Evolutionary conservation across 495 filamentous ascomycete genomes (phyloP).

Genomic region (Melanomma pulvis-pyrius): DNA sequence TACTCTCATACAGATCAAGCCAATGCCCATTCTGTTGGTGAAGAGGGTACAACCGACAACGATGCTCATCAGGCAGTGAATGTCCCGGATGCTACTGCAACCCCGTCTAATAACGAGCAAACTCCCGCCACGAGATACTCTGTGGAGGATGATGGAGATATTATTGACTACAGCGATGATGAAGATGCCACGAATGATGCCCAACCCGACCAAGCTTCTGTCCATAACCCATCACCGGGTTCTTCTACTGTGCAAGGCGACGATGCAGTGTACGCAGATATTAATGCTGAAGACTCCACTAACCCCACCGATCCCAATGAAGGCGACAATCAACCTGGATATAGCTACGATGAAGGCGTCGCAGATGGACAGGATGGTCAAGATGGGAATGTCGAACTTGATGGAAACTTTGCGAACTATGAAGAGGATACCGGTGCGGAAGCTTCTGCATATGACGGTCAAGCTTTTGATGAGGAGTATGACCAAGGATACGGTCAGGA

Average conservation of each 20-base stretch:
- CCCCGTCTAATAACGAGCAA: background rate
- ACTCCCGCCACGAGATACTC: background rate
- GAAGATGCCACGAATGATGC: constrained; percentile 10
- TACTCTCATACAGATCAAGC: background rate
- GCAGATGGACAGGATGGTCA: background rate
- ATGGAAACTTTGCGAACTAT: background rate
- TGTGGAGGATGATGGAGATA: constrained; percentile 22
- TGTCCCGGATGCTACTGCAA: background rate
- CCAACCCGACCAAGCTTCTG: constrained; percentile 12
- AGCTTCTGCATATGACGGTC: background rate
- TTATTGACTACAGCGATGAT: constrained; percentile 18
- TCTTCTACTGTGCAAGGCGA: constrained; percentile 31
- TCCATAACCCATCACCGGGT: constrained; percentile 6
- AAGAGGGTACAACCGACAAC: background rate
- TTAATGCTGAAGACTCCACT: background rate
- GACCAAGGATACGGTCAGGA: background rate
- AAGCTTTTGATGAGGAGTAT: constrained; percentile 6
- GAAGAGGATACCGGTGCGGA: background rate
- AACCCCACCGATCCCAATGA: constrained; percentile 1
- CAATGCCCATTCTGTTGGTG: background rate
- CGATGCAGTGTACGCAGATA: background rate
- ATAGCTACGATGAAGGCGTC: background rate
- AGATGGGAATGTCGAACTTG: background rate
- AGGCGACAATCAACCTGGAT: background rate
- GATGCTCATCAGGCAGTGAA: background rate